These are phyloP conservation scores for Alternaria triticimaculans DNA, from an alignment of 2,329 filamentous ascomycete species.

Conservation along the genomic window DNA sequence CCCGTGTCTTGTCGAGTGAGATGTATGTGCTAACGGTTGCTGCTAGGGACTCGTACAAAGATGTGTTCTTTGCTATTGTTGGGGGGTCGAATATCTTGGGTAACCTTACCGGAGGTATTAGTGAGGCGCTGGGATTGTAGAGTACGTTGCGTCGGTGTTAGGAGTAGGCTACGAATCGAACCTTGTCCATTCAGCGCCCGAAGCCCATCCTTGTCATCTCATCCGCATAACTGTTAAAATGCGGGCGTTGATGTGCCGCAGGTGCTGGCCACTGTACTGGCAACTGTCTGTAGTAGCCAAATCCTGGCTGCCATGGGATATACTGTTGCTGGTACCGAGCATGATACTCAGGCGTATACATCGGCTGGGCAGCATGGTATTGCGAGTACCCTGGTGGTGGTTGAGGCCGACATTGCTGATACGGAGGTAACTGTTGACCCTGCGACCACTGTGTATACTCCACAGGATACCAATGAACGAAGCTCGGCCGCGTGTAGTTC, in stretches of 20 bases:
- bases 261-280: background rate
- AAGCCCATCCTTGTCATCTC: background rate
- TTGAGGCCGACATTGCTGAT: background rate
- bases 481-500: background rate
- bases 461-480: background rate
- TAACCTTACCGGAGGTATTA: conserved; percentile 22
- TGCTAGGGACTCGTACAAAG: conserved; percentile 23
- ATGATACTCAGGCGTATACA: background rate
- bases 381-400: background rate
- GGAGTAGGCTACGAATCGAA: background rate
- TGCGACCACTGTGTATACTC: background rate
- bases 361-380: background rate
- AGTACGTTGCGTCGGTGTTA: background rate
- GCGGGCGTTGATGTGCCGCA: background rate
- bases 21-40: background rate
- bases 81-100: conserved; percentile 17
- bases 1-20: background rate
- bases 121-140: conserved; percentile 12
- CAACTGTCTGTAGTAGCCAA: background rate
- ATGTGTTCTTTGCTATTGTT: conserved; percentile 12
- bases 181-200: background rate
- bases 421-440: background rate
- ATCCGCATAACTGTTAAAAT: background rate
- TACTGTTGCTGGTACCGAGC: background rate
- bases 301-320: background rate